Evolutionary conservation across 2,329 filamentous ascomycete species (phyloP).

Genomic region (Fonsecaea pugnacius): DNA sequence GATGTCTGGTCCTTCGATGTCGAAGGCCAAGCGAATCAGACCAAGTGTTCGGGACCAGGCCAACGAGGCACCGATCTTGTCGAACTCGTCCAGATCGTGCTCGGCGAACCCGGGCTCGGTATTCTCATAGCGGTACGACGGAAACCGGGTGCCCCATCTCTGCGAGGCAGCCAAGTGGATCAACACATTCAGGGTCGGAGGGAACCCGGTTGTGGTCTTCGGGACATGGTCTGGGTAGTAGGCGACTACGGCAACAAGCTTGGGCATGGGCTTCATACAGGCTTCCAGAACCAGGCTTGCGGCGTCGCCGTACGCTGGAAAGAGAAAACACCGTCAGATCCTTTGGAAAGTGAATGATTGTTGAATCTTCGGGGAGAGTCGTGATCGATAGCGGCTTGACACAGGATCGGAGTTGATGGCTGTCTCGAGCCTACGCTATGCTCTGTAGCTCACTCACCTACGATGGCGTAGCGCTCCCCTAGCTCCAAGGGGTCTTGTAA

Average conservation of each 20-base stretch:
- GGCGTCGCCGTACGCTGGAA: conserved; percentile 64
- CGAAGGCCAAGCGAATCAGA: conserved; percentile 64
- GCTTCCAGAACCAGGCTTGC: conserved; percentile 64
- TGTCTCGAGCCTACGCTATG: not conserved
- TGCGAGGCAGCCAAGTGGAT: conserved; percentile 62
- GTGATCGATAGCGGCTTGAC: not conserved
- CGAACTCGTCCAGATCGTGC: conserved; percentile 69
- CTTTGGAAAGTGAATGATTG: not conserved
- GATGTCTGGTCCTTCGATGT: conserved; percentile 42
- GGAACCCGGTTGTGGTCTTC: conserved; percentile 47
- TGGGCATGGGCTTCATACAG: conserved; percentile 60
- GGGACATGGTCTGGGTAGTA: conserved; percentile 68
- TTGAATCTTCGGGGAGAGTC: not conserved
- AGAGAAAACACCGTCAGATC: not conserved
- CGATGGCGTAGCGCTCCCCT: conserved; percentile 65
- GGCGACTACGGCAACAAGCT: conserved; percentile 63
- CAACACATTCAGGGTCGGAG: conserved; percentile 52
- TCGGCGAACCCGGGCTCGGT: conserved; percentile 71
- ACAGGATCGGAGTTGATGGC: not conserved
- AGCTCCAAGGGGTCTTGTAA: conserved; percentile 60
- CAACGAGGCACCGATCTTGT: conserved; percentile 65
- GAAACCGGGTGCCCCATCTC: conserved; percentile 37
- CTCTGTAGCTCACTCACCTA: conserved; percentile 53
- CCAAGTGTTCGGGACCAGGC: conserved; percentile 71
- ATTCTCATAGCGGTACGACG: conserved; percentile 59